Conservation (phyloP, 805 yeast genomes). For the Kuraishia molischiana region DNA sequence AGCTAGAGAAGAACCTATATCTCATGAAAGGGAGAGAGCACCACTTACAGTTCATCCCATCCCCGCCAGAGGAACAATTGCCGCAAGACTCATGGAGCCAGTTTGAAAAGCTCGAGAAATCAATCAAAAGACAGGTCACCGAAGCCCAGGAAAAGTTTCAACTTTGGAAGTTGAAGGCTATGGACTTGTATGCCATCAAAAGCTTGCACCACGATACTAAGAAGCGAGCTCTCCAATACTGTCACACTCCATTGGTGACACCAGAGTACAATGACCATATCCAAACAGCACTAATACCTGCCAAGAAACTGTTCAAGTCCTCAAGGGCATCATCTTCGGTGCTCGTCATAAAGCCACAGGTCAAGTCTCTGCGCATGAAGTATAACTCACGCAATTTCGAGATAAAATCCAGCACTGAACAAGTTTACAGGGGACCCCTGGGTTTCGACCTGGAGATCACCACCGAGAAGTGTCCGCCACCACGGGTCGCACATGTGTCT, state of each 20-base stretch:
- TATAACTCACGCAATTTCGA: background rate
- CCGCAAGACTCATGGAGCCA: background rate
- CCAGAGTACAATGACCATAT: background rate
- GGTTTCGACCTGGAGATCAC: background rate
- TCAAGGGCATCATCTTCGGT: too few species aligned
- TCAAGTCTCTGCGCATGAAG: background rate
- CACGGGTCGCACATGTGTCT: background rate
- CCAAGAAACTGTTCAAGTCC: too few species aligned
- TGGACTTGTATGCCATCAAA: background rate
- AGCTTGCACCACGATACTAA: background rate
- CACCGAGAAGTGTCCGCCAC: background rate
- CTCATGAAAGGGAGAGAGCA: background rate
- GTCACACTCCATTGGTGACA: background rate
- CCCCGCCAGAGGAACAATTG: background rate
- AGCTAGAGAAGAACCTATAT: background rate
- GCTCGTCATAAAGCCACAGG: too few species aligned
- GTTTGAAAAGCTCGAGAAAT: background rate
- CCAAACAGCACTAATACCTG: too few species aligned
- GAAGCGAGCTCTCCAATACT: too few species aligned
- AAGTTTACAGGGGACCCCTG: background rate
- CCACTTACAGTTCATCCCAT: background rate
- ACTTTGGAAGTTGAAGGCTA: background rate
- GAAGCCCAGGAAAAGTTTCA: slow-evolving; percentile 1
- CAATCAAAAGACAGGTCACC: slow-evolving; percentile 2
- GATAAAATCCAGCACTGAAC: background rate